Percentiles rank a stretch among this genome's conserved stretches.
These are phyloP conservation scores for Iris pallida DNA, from an alignment of 116 monocot genomes.

Conservation along the genomic window DNA sequence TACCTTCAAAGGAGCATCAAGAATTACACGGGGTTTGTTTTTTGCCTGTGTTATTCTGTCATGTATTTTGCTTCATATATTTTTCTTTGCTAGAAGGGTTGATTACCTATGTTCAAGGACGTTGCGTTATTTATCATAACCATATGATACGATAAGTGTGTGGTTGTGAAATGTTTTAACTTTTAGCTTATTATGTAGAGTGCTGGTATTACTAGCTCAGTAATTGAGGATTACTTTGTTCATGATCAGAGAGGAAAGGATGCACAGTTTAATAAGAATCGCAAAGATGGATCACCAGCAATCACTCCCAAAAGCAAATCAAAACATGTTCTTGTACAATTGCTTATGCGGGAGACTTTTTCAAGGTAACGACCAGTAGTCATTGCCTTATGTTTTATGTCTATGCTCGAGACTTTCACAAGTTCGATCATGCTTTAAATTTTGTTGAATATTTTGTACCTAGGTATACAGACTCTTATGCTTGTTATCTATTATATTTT, in stretches of 20 bases:
- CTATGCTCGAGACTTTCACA: not conserved
- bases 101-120: not conserved
- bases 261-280: constrained; percentile 3
- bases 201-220: not conserved
- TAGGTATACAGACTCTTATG: not conserved
- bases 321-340: constrained; percentile 45
- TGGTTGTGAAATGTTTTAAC: not conserved
- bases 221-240: constrained; percentile 5
- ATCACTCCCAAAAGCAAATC: constrained; percentile 32
- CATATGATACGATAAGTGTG: not conserved
- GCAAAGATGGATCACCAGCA: constrained; percentile 9
- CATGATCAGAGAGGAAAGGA: constrained; percentile 7
- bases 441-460: too few species aligned
- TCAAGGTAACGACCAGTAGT: constrained; percentile 33
- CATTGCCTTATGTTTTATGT: not conserved
- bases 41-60: too few species aligned
- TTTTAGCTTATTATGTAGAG: not conserved
- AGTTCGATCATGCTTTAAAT: not conserved
- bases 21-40: too few species aligned
- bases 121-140: not conserved
- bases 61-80: not conserved
- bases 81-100: not conserved
- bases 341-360: constrained; percentile 56
- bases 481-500: not conserved
- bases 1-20: too few species aligned